Percentiles rank a stretch among this genome's conserved stretches.
Evolutionary conservation across 164 flowering plant genomes (phyloP).

Genomic region (Dillenia turbinata): DNA sequence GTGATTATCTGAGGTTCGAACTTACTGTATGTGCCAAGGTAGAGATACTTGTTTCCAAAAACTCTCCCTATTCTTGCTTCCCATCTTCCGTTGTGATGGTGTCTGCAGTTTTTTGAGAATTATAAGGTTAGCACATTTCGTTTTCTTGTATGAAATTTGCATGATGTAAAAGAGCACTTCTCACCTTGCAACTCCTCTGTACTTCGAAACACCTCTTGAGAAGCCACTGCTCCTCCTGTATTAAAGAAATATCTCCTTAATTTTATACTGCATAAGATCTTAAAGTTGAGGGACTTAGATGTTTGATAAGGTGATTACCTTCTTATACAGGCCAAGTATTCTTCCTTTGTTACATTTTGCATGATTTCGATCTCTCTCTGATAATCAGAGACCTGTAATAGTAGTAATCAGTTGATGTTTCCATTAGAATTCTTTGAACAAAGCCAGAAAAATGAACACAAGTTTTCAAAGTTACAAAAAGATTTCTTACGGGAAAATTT

Average conservation of each 20-base stretch:
- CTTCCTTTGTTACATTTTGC: constrained; percentile 45
- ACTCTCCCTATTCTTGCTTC: constrained; percentile 78
- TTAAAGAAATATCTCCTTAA: not conserved
- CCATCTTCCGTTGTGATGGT: constrained; percentile 76
- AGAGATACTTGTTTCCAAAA: constrained; percentile 74
- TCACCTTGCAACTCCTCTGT: constrained; percentile 60
- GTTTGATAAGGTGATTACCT: constrained; percentile 21
- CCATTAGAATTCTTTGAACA: too few relatives aligned
- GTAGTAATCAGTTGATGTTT: too few relatives aligned
- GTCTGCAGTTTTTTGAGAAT: constrained; percentile 27
- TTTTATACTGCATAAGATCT: not conserved
- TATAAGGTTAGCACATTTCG: not conserved
- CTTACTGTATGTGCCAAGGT: constrained; percentile 62
- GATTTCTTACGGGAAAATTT: constrained; percentile 38
- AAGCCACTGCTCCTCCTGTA: constrained; percentile 63
- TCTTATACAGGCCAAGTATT: constrained; percentile 54
- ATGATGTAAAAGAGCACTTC: not conserved
- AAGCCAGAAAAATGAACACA: too few relatives aligned
- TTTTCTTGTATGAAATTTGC: too few relatives aligned
- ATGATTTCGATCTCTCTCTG: constrained; percentile 46
- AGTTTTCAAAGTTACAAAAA: too few relatives aligned
- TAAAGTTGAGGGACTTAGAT: too few relatives aligned
- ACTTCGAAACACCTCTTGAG: constrained; percentile 65
- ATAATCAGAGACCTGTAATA: constrained; percentile 39
- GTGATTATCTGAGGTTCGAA: not conserved